Base-by-base conservation (phyloP, 257 asterid species). In the Avicennia marina region DNA sequence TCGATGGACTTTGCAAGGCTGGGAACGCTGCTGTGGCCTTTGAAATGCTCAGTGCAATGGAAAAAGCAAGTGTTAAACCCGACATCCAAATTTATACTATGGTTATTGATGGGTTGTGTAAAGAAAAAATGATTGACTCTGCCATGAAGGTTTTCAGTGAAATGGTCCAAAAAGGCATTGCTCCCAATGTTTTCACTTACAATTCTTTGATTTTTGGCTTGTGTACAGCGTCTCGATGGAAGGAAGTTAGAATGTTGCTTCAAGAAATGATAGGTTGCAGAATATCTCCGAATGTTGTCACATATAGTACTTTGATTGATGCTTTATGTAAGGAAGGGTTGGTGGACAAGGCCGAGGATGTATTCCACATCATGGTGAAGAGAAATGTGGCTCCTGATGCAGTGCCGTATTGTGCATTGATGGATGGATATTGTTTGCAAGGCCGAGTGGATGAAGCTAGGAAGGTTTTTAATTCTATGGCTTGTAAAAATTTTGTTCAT, bases 1-100 rank as follows among this genome's bases (percentile, higher is more conserved):
- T 70, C 5, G 34, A 65, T 21, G 74, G 76, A 39, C 68, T 71
- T 9, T 75, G 78, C 52, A 75, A 71, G 58, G 40, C 60, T 12
- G 81, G 75, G 20, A 42, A 49, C 47, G 61, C 76, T 13, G 18
- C 19, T 2, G 16, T 19, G 40, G 80, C 81, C 21, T 9, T 69
- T 47, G 34, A 48, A 39, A 22, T 69, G 58, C 26, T 69, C 33
- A 36, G 65, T 21, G 45, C 20, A 25, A 49, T 63, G 66, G 62
- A 56, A n/a, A 60, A 33, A 16, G 58, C 34, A 45, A 34, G 44
- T 36, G 25, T 58, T 42, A 58, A 40, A 32, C 77, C 65, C 7
- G 9, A 67, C 19, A 39, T 32, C 2, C 2, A 53, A n/a, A 32
- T 32, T 4, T 67, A 60, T 44, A 71, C 8, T 47, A 51, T 51